Evolutionary conservation across 2,329 filamentous ascomycete genomes (phyloP).

Genomic region (Raffaelea ambrosiae): DNA sequence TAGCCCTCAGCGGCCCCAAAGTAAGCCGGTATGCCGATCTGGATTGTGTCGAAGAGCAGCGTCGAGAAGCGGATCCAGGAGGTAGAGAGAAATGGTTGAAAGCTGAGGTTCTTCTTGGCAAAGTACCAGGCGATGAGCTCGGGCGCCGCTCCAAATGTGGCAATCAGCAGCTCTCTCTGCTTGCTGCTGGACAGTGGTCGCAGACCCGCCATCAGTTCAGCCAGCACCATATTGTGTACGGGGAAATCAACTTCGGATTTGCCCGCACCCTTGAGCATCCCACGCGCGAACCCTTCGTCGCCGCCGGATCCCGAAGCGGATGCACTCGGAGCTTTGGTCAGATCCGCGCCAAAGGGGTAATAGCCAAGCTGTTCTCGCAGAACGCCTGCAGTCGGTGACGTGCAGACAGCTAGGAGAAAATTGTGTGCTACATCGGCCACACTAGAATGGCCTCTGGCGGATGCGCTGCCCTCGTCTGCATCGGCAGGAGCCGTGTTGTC

Average conservation of each 20-base stretch:
- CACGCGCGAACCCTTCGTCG: constrained; percentile 42
- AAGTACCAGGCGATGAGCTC: constrained; percentile 89
- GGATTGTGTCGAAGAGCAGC: constrained; percentile 74
- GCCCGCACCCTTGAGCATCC: constrained; percentile 63
- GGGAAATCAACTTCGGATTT: constrained; percentile 58
- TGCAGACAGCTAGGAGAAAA: constrained; percentile 69
- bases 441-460: constrained; percentile 31
- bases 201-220: constrained; percentile 69
- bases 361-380: constrained; percentile 71
- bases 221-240: constrained; percentile 70
- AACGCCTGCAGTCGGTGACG: constrained; percentile 62
- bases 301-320: constrained; percentile 18
- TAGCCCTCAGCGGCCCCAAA: constrained; percentile 61
- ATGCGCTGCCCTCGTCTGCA: neutral
- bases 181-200: constrained; percentile 74
- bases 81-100: constrained; percentile 84
- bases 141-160: constrained; percentile 72
- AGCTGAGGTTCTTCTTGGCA: constrained; percentile 68
- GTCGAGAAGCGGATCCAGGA: constrained; percentile 94
- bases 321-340: constrained; percentile 27
- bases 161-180: constrained; percentile 72
- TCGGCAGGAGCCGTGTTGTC: constrained; percentile 52
- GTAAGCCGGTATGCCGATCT: constrained; percentile 61
- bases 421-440: constrained; percentile 65
- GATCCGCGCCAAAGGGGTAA: constrained; percentile 65